Evolutionary conservation across 2,329 filamentous ascomycete species (phyloP).

Genomic region (Ophiostoma populinum): DNA sequence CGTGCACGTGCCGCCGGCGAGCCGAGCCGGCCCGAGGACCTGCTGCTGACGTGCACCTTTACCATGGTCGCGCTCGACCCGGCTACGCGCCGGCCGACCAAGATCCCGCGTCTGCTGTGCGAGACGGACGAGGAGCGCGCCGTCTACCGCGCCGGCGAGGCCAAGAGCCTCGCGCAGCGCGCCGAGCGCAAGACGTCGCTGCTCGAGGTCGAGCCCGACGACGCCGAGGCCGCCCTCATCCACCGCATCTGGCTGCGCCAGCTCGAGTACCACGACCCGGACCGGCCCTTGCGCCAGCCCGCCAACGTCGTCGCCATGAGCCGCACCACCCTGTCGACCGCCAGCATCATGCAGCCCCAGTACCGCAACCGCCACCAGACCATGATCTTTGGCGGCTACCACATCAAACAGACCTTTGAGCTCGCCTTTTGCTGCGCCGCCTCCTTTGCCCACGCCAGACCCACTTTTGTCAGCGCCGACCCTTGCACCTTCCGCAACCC

Average conservation of each 20-base stretch:
- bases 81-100: slow-evolving; percentile 45
- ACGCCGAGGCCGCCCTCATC: slow-evolving; percentile 53
- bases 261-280: slow-evolving; percentile 22
- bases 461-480: slow-evolving; percentile 27
- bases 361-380: slow-evolving; percentile 41
- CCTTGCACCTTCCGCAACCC: slow-evolving; percentile 60
- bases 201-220: slow-evolving; percentile 50
- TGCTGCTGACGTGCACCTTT: slow-evolving; percentile 36
- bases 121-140: slow-evolving; percentile 48
- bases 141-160: slow-evolving; percentile 28
- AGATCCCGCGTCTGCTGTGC: slow-evolving; percentile 33
- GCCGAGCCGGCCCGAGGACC: slow-evolving; percentile 25
- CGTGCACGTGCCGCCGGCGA: slow-evolving; percentile 45
- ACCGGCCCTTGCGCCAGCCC: slow-evolving; percentile 17
- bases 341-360: slow-evolving; percentile 58
- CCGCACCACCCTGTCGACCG: slow-evolving; percentile 38
- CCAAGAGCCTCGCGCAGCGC: slow-evolving; percentile 35
- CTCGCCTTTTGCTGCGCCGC: slow-evolving; percentile 52
- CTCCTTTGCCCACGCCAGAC: slow-evolving; percentile 6
- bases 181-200: slow-evolving; percentile 25
- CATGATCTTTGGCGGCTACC: slow-evolving; percentile 64
- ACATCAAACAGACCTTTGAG: slow-evolving; percentile 60
- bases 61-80: slow-evolving; percentile 64
- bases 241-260: slow-evolving; percentile 58
- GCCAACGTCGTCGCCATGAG: slow-evolving; percentile 36